Evolutionary conservation across 352 stramenopile genomes (phyloP).

Genomic region (Pythium dissotocum): DNA sequence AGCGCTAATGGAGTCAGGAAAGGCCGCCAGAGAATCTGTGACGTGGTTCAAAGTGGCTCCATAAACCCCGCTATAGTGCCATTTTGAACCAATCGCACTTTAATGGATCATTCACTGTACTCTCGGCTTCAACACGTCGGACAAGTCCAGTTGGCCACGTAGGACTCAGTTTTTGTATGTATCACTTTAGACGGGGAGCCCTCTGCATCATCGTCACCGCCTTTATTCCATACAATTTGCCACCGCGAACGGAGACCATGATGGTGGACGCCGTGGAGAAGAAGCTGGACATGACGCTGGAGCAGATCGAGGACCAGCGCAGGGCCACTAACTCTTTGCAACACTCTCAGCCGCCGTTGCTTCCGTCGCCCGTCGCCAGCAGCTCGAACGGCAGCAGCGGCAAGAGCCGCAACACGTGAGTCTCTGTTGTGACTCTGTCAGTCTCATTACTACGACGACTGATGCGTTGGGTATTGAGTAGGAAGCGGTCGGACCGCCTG

Average conservation of each 20-base stretch:
- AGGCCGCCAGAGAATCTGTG: neutral
- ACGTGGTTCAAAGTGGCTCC: neutral
- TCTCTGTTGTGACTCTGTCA: conserved; percentile 2
- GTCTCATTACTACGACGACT: neutral
- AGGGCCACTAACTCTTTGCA: conserved; percentile 24
- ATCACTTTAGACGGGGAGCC: conserved; percentile 19
- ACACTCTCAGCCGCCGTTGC: conserved; percentile 6
- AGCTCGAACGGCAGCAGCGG: conserved; percentile 20
- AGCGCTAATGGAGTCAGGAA: neutral
- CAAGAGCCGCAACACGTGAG: conserved; percentile 62
- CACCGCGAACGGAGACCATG: conserved; percentile 13
- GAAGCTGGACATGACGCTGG: conserved; percentile 74
- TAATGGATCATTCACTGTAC: neutral
- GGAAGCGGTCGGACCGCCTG: conserved; percentile 63
- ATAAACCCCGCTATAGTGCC: neutral
- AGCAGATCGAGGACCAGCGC: conserved; percentile 61
- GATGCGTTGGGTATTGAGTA: conserved; percentile 30
- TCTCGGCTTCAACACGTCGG: conserved; percentile 10
- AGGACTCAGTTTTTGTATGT: conserved; percentile 16
- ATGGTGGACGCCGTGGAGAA: conserved; percentile 51
- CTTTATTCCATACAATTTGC: conserved; percentile 14
- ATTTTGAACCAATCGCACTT: neutral
- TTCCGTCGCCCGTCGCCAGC: neutral
- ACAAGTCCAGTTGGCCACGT: conserved; percentile 2
- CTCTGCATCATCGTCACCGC: neutral